Percentiles rank a stretch among this genome's conserved stretches.
Evolutionary conservation across 2,329 filamentous ascomycete species (phyloP).

Genomic region (Fusarium floridanum): DNA sequence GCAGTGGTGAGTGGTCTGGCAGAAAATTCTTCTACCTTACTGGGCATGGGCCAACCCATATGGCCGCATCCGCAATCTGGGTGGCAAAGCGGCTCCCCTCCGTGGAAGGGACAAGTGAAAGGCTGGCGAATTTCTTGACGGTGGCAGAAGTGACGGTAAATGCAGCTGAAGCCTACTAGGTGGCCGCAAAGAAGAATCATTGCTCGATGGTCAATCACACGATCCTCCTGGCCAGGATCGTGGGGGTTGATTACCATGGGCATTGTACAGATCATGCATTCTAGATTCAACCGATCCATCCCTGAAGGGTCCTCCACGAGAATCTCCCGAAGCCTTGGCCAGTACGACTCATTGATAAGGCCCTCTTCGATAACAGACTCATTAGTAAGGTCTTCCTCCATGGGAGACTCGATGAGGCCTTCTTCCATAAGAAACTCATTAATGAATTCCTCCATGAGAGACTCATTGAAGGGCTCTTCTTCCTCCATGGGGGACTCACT

Average conservation of each 20-base stretch:
- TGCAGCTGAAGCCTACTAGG: not conserved
- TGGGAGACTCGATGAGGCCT: no score
- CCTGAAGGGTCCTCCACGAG: constrained; percentile 3
- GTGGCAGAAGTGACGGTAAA: not conserved
- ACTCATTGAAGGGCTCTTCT: no score
- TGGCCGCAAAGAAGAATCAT: not conserved
- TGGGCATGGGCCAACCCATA: not conserved
- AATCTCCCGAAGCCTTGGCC: not conserved
- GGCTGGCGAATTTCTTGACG: no score
- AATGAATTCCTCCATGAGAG: no score
- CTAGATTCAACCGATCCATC: not conserved
- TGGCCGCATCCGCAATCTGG: not conserved
- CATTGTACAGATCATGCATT: constrained; percentile 7
- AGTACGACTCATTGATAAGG: not conserved
- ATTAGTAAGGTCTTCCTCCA: no score
- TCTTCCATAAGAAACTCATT: no score
- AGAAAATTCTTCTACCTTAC: not conserved
- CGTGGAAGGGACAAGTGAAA: not conserved
- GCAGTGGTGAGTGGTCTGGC: not conserved
- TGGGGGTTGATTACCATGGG: not conserved
- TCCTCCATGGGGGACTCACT: not conserved
- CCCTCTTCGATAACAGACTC: not conserved
- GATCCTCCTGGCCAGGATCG: no score
- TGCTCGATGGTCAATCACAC: not conserved
- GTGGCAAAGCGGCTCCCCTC: not conserved